A percentile compares a stretch with the other conserved stretches of the same genome.
phyloP scores from a whole-genome alignment of 148 eudicot genomes.

The Spergularia marina region DNA sequence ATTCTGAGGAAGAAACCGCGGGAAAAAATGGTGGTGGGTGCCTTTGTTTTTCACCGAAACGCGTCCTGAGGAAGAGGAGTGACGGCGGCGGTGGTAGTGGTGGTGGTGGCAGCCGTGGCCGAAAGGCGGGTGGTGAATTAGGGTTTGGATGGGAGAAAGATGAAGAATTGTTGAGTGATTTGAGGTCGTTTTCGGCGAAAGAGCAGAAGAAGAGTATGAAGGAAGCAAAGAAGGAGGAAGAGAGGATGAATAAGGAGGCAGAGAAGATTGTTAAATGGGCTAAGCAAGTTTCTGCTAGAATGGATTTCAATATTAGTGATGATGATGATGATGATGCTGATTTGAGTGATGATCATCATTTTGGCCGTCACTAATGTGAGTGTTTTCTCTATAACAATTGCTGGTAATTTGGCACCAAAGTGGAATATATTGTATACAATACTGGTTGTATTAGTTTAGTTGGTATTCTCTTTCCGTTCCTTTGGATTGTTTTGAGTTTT shows the following conservation, averaged over 20 bases:
- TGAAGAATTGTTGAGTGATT: conserved; percentile 55
- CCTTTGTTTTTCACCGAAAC: conserved; percentile 81
- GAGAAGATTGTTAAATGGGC: conserved; percentile 87
- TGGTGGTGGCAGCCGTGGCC: conserved; percentile 17
- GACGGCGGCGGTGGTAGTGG: conserved; percentile 4
- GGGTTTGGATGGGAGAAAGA: conserved; percentile 44
- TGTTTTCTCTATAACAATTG: conserved; percentile 1
- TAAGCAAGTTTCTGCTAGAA: conserved; percentile 74
- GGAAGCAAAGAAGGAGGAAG: conserved; percentile 64
- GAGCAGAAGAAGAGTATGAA: conserved; percentile 57
- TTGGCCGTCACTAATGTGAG: conserved; percentile 21
- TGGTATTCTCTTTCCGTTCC: too few relatives aligned
- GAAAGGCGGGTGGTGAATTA: conserved; percentile 22
- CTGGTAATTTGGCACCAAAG: not conserved
- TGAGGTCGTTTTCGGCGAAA: conserved; percentile 49
- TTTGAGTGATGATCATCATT: conserved; percentile 12
- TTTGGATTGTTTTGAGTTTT: not conserved
- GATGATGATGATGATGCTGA: conserved; percentile 44
- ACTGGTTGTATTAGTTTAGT: not conserved
- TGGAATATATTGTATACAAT: not conserved
- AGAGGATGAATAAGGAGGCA: conserved; percentile 72
- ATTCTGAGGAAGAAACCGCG: conserved; percentile 35
- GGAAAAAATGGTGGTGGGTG: conserved; percentile 50
- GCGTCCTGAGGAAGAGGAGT: conserved; percentile 41
- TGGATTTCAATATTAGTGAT: conserved; percentile 55